Percentiles rank a stretch among this genome's conserved stretches.
Conservation (phyloP, 2,329 filamentous ascomycete species). For the Gnomoniopsis sp. region DNA sequence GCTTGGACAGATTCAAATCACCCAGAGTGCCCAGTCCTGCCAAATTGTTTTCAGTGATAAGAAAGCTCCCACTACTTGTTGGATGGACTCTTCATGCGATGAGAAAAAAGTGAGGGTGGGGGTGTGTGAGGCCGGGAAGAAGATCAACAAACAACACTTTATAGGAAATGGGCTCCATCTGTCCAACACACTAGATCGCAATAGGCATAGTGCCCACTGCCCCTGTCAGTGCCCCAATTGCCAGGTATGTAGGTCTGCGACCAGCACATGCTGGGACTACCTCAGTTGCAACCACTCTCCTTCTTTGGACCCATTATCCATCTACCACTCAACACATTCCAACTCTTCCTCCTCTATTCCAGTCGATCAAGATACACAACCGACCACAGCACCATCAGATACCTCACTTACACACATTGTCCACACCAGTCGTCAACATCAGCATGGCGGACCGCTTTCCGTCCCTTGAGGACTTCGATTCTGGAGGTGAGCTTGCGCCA, state of each 20-base stretch:
- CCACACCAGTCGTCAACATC: constrained; percentile 5
- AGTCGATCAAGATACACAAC: not conserved
- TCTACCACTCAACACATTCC: not conserved
- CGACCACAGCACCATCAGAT: not conserved
- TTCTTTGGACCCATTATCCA: not conserved
- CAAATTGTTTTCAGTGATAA: not conserved
- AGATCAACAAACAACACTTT: constrained; percentile 7
- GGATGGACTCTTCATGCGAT: not conserved
- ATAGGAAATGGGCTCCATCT: not conserved
- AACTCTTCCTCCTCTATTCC: not conserved
- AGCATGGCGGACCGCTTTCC: constrained; percentile 77
- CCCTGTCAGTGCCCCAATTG: not conserved
- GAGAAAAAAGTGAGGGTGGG: not conserved
- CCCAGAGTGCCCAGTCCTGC: not conserved
- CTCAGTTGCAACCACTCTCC: not conserved
- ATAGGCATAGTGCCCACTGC: not conserved
- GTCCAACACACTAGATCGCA: not conserved
- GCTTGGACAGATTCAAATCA: not conserved
- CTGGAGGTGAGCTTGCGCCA: constrained; percentile 46
- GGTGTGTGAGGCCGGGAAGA: not conserved
- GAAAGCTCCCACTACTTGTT: not conserved
- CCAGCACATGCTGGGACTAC: not conserved
- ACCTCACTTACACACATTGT: not conserved
- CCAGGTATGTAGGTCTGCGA: not conserved
- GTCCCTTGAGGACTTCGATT: constrained; percentile 74